phyloP scores from a whole-genome alignment of 192 early-diverging fungal genomes.

The Mortierella hygrophila region DNA sequence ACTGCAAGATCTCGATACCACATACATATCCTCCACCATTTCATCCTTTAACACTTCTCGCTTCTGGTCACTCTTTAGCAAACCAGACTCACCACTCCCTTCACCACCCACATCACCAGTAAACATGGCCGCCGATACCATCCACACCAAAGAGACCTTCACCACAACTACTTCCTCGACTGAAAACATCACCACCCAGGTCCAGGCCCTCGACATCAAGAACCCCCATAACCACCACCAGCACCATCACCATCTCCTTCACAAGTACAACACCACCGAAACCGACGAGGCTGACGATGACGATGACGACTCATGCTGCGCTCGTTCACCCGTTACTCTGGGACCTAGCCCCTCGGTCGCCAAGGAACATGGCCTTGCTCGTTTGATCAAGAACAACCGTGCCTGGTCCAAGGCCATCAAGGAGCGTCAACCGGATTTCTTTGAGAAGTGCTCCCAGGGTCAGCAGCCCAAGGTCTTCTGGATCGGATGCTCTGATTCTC shows the following conservation, averaged over 20 bases:
- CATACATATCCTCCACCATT: neutral
- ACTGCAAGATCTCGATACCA: neutral
- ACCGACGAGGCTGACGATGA: constrained; percentile 8
- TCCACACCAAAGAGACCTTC: neutral
- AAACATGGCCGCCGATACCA: constrained; percentile 13
- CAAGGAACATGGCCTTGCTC: constrained; percentile 23
- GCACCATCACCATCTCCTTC: constrained; percentile 31
- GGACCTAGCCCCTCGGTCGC: constrained; percentile 44
- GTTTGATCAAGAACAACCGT: constrained; percentile 69
- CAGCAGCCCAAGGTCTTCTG: constrained; percentile 92
- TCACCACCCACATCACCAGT: neutral
- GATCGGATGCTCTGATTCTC: constrained; percentile 95
- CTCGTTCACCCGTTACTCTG: constrained; percentile 39
- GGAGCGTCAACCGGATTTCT: constrained; percentile 75
- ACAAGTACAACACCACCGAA: constrained; percentile 27
- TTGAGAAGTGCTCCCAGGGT: constrained; percentile 76
- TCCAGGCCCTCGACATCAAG: constrained; percentile 21
- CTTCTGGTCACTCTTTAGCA: constrained; percentile 9
- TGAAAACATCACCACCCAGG: constrained; percentile 12
- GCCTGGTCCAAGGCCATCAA: constrained; percentile 72
- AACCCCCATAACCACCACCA: constrained; percentile 3
- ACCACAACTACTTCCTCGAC: neutral
- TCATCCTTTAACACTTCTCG: constrained; percentile 11
- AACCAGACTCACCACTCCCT: neutral
- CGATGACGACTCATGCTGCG: constrained; percentile 39